Evolutionary conservation across 805 yeast genomes (phyloP).

Genomic region (Yarrowia keelungensis): DNA sequence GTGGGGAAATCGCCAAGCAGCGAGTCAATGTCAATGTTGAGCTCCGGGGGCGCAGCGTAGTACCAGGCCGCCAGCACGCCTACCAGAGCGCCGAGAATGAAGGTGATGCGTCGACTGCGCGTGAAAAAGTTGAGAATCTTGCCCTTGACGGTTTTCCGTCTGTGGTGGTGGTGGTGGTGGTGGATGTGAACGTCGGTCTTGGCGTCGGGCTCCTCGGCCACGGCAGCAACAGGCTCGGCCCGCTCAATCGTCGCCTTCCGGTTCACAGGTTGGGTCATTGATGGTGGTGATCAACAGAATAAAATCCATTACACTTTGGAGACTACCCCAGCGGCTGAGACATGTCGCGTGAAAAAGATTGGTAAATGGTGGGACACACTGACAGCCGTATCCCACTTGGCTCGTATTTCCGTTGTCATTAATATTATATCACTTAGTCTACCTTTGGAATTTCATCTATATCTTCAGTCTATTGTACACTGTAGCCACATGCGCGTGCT

Average conservation of each 20-base stretch:
- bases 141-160: constrained; percentile 9
- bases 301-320: not conserved
- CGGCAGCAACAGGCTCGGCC: not conserved
- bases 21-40: constrained; percentile 14
- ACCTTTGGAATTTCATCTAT: no score
- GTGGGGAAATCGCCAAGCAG: constrained; percentile 15
- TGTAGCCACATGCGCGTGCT: no score
- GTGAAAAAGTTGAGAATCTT: constrained; percentile 39
- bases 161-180: constrained; percentile 22
- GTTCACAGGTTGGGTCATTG: constrained; percentile 5
- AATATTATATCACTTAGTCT: no score
- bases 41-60: constrained; percentile 54
- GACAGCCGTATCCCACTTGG: no score
- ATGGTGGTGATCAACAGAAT: not conserved
- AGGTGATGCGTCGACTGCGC: constrained; percentile 62
- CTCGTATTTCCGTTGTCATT: no score
- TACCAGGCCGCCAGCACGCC: constrained; percentile 73
- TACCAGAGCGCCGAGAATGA: constrained; percentile 72
- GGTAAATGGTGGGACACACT: not conserved
- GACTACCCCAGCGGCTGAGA: not conserved
- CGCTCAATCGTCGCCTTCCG: not conserved
- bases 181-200: constrained; percentile 14
- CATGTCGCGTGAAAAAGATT: not conserved
- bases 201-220: not conserved
- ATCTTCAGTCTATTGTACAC: no score